Conservation (phyloP, 805 yeast species). For the Lipomyces sp. region DNA sequence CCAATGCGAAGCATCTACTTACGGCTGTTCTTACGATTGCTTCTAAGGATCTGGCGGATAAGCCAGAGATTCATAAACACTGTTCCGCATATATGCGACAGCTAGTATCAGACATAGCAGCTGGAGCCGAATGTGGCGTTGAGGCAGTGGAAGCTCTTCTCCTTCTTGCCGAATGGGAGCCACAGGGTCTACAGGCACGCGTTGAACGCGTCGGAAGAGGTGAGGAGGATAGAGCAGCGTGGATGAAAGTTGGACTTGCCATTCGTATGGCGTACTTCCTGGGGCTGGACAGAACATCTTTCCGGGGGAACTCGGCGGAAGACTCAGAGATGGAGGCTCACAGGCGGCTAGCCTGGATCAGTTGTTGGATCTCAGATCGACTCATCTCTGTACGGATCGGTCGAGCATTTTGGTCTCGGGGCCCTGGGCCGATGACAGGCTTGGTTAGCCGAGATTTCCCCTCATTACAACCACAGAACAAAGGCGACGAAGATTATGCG, state of each 20-base stretch:
- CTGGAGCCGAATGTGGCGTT: neutral
- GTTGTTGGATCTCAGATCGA: neutral
- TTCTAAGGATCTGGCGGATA: no score
- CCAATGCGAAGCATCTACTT: no score
- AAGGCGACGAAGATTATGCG: constrained; percentile 5
- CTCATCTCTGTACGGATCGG: neutral
- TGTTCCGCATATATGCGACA: neutral
- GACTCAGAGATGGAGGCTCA: neutral
- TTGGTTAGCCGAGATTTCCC: neutral
- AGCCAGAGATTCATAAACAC: neutral
- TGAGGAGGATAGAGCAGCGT: neutral
- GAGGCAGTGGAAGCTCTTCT: constrained; percentile 3
- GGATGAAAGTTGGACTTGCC: neutral
- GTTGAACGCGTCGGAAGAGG: neutral
- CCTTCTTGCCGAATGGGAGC: neutral
- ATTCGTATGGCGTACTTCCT: neutral
- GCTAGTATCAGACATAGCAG: neutral
- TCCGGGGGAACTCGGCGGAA: neutral
- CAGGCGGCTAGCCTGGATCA: constrained; percentile 1
- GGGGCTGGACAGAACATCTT: neutral
- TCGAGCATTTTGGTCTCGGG: neutral
- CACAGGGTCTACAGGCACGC: neutral
- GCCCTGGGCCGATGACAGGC: neutral
- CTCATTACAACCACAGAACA: neutral
- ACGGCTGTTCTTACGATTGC: no score